Evolutionary conservation across 2,329 filamentous ascomycete genomes (phyloP).

Genomic region (Grosmannia huntii): DNA sequence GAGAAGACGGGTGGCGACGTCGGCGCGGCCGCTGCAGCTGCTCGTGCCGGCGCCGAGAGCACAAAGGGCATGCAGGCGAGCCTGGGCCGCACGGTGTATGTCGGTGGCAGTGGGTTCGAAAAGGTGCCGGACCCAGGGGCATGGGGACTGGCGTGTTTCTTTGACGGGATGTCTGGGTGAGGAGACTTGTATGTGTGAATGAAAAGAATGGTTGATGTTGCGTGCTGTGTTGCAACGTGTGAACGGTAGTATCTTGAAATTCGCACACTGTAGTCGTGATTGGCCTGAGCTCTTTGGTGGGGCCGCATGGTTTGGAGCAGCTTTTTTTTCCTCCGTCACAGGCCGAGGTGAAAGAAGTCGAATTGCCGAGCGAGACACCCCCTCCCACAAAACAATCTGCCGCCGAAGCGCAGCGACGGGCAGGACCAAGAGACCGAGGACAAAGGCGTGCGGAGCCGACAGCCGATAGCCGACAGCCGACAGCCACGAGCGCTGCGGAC

Average conservation of each 20-base stretch:
- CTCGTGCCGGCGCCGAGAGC: constrained; percentile 60
- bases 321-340: constrained; percentile 2
- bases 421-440: neutral
- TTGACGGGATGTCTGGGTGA: constrained; percentile 48
- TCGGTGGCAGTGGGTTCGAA: constrained; percentile 41
- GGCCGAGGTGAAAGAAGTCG: neutral
- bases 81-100: constrained; percentile 71
- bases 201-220: too few species aligned
- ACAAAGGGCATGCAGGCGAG: constrained; percentile 91
- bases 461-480: neutral
- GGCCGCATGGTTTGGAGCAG: neutral
- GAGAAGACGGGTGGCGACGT: constrained; percentile 47
- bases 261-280: neutral
- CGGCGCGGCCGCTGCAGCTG: constrained; percentile 60
- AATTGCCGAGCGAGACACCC: constrained; percentile 1
- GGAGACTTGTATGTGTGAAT: neutral
- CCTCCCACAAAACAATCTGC: neutral
- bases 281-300: neutral
- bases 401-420: neutral
- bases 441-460: neutral
- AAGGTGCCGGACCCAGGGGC: constrained; percentile 61
- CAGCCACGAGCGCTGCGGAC: neutral
- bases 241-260: neutral
- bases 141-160: constrained; percentile 63
- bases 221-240: neutral